Conservation (phyloP, 768 basidiomycete genomes). For the Pulveroboletus ravenelii region DNA sequence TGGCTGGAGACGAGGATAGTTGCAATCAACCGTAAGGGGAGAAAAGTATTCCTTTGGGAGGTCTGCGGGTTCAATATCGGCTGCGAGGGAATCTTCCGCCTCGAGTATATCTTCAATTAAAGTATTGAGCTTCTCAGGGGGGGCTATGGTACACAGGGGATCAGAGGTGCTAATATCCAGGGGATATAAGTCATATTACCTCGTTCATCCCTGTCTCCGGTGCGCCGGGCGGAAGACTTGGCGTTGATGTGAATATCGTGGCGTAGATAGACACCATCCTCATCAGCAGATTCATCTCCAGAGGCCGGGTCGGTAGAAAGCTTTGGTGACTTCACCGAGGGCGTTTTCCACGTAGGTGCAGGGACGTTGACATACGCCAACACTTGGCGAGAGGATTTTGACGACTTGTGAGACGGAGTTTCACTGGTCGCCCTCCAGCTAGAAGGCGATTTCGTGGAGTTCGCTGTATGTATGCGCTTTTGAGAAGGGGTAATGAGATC, state of each 20-base stretch:
- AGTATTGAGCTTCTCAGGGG: constrained; percentile 70
- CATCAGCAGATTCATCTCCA: constrained; percentile 54
- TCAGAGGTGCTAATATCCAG: not conserved
- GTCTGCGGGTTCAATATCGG: constrained; percentile 47
- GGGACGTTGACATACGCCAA: constrained; percentile 33
- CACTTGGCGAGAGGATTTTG: constrained; percentile 30
- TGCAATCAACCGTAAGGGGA: constrained; percentile 48
- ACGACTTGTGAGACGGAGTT: constrained; percentile 24
- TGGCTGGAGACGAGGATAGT: constrained; percentile 58
- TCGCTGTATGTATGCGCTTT: constrained; percentile 47
- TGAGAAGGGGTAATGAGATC: constrained; percentile 56
- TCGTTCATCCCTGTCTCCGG: constrained; percentile 74
- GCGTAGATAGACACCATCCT: constrained; percentile 30
- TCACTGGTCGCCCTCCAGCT: constrained; percentile 13
- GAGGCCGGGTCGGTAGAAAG: constrained; percentile 40
- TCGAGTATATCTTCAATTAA: constrained; percentile 84
- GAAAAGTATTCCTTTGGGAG: constrained; percentile 65
- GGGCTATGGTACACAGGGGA: constrained; percentile 35
- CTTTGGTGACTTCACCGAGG: constrained; percentile 20
- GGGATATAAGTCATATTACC: constrained; percentile 34
- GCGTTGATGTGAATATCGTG: constrained; percentile 29
- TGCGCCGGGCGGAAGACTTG: constrained; percentile 52
- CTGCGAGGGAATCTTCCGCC: constrained; percentile 66
- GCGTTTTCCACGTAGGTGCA: constrained; percentile 25
- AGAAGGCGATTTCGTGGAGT: constrained; percentile 10